Base-by-base conservation (phyloP, 2,329 filamentous ascomycete genomes). In the Sclerotinia nivalis region DNA sequence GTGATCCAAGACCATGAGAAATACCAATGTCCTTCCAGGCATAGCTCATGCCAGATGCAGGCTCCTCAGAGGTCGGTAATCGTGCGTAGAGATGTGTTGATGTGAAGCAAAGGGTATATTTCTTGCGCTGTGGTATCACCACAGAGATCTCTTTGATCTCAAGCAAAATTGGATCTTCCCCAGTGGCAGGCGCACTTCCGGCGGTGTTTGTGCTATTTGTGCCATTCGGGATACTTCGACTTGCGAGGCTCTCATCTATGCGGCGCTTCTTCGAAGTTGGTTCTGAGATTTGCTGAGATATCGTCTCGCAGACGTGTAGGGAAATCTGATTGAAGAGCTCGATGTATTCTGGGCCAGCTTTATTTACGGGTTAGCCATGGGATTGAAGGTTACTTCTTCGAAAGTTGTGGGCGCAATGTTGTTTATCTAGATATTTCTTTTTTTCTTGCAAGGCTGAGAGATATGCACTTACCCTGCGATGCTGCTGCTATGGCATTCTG, bases 121-220 rank as follows among this genome's bases (percentile, higher is more conserved):
- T 91, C 80, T 91, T 91, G 72, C 89, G 83, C 80, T 89, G 87
- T 0, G 89, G 89, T 5, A 90, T 83, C 0, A 87, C 86, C n/a
- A 91, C 83, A 0, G 88, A 91, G 28, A 91, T 88, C 58, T 90
- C 89, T 78, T 88, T 89, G 71, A 91, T 82, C 72, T 86, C 86
- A 25, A 90, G 81, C 37, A 89, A 78, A 0, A 89, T 79, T 9
- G 82, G 75, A 73, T 89, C 87, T 8, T 81, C 79, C 1, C 81
- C 79, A 45, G 75, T 77, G 10, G 80, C 73, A 56, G 66, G 45
- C 20, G 69, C 47, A 34, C 54, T 45, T 31, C 66, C 62, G 34
- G 47, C 40, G 9, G 52, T 66, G 20, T 71, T 72, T 49, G 69
- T 69, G 25, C 72, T 68, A 69, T 72, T 75, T 70, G 69, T 64